Base-by-base conservation (phyloP, 2,329 filamentous ascomycete genomes). In the Bisporella sp. region DNA sequence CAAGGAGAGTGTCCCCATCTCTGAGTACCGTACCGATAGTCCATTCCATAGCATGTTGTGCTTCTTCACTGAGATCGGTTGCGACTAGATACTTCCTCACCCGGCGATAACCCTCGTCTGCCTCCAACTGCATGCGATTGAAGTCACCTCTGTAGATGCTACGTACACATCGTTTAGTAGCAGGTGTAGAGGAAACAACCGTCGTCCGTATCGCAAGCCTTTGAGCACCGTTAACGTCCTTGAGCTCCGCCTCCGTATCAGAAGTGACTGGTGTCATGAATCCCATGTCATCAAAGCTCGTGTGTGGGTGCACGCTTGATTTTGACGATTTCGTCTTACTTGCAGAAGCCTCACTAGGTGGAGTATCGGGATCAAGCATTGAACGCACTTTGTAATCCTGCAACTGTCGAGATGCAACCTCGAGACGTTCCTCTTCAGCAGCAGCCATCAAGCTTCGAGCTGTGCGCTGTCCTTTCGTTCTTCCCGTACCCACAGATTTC, bases 31-130 rank as follows among this genome's bases (percentile, higher is more conserved):
- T 97, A 6, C 93, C 93, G 50, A 99, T 91, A 0, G 92, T 93
- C 93, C 93, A 99, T 67, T 99, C 93, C 32, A 99, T 75, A 1
- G 93, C 93, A 66, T 97, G 95, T 5, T 89, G 88, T 4, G 92
- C 91, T 70, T 99, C 93, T 37, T 93, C 88, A 59, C 91, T 96
- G 4, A 97, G 73, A 68, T 99, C 93, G 0, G 89, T 96, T 3
- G 93, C 92, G n/a, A 96, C 90, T 12, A 99, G 73, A 65, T 97
- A 99, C 62, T 93, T 95, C 48, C 93, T 81, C 54, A 92, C 79
- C 48, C 87, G 81, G 46, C 87, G 82, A 46, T 88, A 77, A 47
- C 89, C 88, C 9, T 89, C 85, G 50, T 91, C 84, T 0, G 87
- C 87, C 62, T 91, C 83, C 57, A 85, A 78, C 41, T 87, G 83